Percentiles rank a stretch among this genome's conserved stretches.
These are phyloP conservation scores for Rubia balearica DNA, from an alignment of 305 asterid species.

Conservation along the genomic window DNA sequence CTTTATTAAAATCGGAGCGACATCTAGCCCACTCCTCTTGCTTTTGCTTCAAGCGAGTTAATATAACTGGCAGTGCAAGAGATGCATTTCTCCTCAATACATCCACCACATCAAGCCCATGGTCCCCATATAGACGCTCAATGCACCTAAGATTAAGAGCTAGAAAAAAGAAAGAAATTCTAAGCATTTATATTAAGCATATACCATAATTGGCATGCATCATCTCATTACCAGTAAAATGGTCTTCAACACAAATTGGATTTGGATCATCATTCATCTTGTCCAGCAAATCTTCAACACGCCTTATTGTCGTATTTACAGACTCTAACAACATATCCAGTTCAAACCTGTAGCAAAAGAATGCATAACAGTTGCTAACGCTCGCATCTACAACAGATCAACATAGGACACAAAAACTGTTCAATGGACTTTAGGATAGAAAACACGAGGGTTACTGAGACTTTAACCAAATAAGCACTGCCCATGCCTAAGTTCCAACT, in stretches of 20 bases:
- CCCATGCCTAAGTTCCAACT: not conserved
- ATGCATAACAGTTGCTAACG: constrained; percentile 17
- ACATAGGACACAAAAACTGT: not conserved
- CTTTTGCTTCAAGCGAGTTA: constrained; percentile 93
- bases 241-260: constrained; percentile 65
- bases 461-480: constrained; percentile 2
- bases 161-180: constrained; percentile 28
- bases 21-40: constrained; percentile 97
- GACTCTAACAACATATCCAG: constrained; percentile 95
- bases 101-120: constrained; percentile 98
- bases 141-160: constrained; percentile 92
- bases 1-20: constrained; percentile 91
- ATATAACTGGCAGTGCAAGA: constrained; percentile 84
- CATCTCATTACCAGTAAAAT: constrained; percentile 58
- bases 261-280: constrained; percentile 49
- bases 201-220: constrained; percentile 15
- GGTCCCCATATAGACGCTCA: constrained; percentile 98
- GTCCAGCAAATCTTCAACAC: constrained; percentile 78
- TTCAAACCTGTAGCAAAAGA: constrained; percentile 73
- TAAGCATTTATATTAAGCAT: constrained; percentile 24
- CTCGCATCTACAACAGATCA: not conserved
- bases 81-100: constrained; percentile 82
- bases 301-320: constrained; percentile 65
- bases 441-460: constrained; percentile 3
- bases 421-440: not conserved